A percentile compares a stretch with the other conserved stretches of the same genome.
Conservation (phyloP, 768 basidiomycete genomes). For the Termitomyces bulborhizus region DNA sequence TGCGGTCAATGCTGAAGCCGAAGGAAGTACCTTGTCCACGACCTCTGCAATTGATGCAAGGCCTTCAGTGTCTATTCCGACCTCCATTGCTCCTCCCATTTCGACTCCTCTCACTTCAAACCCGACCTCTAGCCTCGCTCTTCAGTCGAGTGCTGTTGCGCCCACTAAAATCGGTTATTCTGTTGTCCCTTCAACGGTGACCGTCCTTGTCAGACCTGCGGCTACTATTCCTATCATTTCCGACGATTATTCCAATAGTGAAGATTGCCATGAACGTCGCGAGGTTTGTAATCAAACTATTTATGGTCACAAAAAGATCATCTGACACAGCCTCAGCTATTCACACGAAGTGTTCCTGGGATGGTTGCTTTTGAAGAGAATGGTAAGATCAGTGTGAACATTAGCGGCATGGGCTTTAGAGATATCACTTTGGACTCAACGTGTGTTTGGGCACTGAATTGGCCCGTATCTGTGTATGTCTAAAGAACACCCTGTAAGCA, state of each 20-base stretch:
- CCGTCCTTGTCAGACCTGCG: constrained; percentile 19
- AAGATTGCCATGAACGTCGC: constrained; percentile 10
- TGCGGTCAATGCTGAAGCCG: neutral
- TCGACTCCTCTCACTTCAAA: constrained; percentile 7
- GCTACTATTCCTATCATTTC: constrained; percentile 3
- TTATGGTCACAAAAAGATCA: neutral
- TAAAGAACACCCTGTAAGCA: neutral
- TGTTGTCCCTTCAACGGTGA: constrained; percentile 14
- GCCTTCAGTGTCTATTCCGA: neutral
- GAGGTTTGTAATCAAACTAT: neutral
- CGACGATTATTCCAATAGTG: constrained; percentile 9
- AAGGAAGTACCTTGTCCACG: neutral
- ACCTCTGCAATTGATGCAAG: neutral
- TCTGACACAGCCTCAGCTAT: neutral
- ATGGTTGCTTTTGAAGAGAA: constrained; percentile 13
- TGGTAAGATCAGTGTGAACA: constrained; percentile 21
- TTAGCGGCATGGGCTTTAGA: constrained; percentile 27
- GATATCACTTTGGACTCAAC: constrained; percentile 31
- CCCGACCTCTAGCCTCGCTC: neutral
- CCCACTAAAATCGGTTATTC: neutral
- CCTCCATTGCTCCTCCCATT: constrained; percentile 2
- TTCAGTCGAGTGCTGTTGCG: neutral
- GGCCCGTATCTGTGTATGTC: constrained; percentile 63
- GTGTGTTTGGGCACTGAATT: constrained; percentile 61
- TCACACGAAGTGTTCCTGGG: constrained; percentile 10